phyloP scores from a whole-genome alignment of 164 flowering plant species.

The Protea cynaroides region DNA sequence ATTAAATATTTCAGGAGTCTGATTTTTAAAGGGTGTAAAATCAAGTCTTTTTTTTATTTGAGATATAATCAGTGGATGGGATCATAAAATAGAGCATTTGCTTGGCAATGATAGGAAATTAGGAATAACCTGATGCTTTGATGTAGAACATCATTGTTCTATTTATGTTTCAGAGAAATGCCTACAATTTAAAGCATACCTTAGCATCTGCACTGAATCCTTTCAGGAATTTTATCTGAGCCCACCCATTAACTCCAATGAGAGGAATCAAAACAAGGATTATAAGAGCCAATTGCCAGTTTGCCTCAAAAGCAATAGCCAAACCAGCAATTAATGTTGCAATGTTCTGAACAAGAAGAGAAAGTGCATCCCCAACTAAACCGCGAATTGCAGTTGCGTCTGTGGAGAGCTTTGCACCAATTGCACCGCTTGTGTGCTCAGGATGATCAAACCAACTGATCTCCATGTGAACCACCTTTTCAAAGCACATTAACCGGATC shows the following conservation, averaged over 20 bases:
- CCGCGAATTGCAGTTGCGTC: conserved; percentile 50
- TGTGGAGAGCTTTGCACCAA: conserved; percentile 54
- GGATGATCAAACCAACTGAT: conserved; percentile 58
- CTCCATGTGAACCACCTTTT: conserved; percentile 55
- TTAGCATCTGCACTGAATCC: conserved; percentile 57
- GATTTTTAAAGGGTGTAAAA: too few relatives aligned
- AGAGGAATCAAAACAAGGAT: conserved; percentile 38
- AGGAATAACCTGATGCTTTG: too few relatives aligned
- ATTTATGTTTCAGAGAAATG: too few relatives aligned
- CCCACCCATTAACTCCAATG: conserved; percentile 34
- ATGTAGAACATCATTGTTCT: too few relatives aligned
- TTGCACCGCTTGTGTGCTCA: conserved; percentile 47
- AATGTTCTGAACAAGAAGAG: conserved; percentile 35
- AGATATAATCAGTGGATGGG: too few relatives aligned
- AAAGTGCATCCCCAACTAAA: conserved; percentile 49
- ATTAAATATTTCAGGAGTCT: too few relatives aligned
- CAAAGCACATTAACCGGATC: conserved; percentile 44
- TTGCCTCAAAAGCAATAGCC: conserved; percentile 42
- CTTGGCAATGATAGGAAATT: too few relatives aligned
- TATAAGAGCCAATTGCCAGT: conserved; percentile 46
- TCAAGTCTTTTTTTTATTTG: too few relatives aligned
- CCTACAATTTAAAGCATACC: conserved; percentile 24
- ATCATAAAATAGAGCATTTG: too few relatives aligned
- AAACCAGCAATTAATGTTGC: conserved; percentile 40
- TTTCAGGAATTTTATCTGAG: conserved; percentile 38